Base-by-base conservation (phyloP, 2,329 filamentous ascomycete species). In the Calonectria pseudoreteaudii region DNA sequence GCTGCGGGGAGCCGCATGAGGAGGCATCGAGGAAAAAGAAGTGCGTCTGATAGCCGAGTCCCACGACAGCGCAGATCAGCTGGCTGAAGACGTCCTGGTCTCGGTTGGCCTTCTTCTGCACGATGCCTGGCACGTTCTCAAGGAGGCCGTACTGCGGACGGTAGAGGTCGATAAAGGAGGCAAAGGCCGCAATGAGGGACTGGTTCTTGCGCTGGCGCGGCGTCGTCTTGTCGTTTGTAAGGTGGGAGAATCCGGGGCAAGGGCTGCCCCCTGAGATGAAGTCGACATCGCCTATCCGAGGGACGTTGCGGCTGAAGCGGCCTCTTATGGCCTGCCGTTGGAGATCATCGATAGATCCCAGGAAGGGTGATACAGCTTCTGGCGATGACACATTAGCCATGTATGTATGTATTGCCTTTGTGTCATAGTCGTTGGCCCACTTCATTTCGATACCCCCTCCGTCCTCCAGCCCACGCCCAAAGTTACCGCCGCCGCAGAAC, bases 401-500 rank as follows among this genome's bases (percentile, higher is more conserved):
- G 75, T 95, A 94, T 0, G 93, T 94, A 66, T 95, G 92, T 0
- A 96, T 89, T 0, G 94, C 93, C 7, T 86, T 84, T 0, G 84
- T 77, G 70, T 89, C 90, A 72, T 91, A 90, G 79, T 97, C 95
- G 31, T 96, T 92, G 0, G 91, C 91, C 86, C 91, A 93, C 4
- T 87, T 86, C 82, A 94, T 93, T 31, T 91, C 81, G 0, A 95
- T 87, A 0, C 87, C 91, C 0, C 92, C 91, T 0, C 91, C 91
- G 68, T 95, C 94, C 82, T 95, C 94, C 14, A 97, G 86, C 0
- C 94, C 94, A 36, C 93, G 88, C 7, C 94, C 94, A 66, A 97
- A 91, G 67, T 93, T 95, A 0, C 95, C 94, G 23, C 93, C 93
- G 0, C 95, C 95, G 76, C 93, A 95, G 79, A 95, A 97, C 0